A percentile compares a stretch with the other conserved stretches of the same genome.
These are phyloP conservation scores for Calonectria pteridis DNA, from an alignment of 2,329 filamentous ascomycete species.

Conservation along the genomic window DNA sequence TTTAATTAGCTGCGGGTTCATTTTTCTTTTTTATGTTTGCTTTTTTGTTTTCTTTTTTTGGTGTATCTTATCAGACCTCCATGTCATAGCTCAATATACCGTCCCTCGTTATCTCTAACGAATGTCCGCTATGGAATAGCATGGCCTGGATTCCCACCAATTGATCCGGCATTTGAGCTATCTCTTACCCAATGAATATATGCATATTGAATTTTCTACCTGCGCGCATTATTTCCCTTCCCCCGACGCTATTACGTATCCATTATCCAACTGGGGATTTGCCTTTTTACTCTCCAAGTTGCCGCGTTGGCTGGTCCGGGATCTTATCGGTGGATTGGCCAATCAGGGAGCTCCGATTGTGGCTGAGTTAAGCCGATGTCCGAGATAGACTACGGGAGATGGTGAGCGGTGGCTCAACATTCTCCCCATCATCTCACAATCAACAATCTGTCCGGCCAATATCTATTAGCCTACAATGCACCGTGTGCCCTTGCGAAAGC, in stretches of 20 bases:
- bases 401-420: background rate
- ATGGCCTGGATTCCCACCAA: background rate
- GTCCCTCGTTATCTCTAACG: background rate
- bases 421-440: constrained; percentile 13
- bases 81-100: too few species aligned
- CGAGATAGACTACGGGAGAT: background rate
- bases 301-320: background rate
- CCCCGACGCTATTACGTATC: constrained; percentile 4
- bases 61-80: background rate
- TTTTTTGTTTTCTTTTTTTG: background rate
- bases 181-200: background rate
- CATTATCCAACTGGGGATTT: background rate
- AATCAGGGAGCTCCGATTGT: background rate
- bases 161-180: background rate
- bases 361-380: constrained; percentile 10
- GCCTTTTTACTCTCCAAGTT: background rate
- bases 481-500: constrained; percentile 10
- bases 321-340: background rate
- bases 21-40: too few species aligned
- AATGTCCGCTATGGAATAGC: background rate
- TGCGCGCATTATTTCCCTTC: background rate
- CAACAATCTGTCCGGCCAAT: background rate
- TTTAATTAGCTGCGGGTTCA: background rate
- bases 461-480: constrained; percentile 11
- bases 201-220: background rate